Percentiles rank a stretch among this genome's conserved stretches.
These are phyloP conservation scores for Boletus reticuloceps DNA, from an alignment of 768 basidiomycete genomes.

Conservation along the genomic window DNA sequence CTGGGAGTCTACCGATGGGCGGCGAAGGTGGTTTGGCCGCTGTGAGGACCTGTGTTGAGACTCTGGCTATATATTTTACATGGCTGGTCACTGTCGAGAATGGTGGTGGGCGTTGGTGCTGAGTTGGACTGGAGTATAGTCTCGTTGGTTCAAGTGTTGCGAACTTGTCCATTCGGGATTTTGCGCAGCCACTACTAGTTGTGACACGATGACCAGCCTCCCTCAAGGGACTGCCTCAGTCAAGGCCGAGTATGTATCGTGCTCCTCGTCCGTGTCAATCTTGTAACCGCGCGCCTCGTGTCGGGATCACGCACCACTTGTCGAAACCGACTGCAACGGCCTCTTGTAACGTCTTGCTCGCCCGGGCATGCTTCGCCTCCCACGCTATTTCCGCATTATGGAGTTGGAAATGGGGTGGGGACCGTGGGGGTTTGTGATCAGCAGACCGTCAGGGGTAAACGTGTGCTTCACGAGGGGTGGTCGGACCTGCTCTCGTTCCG, in stretches of 20 bases:
- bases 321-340: too few relatives aligned
- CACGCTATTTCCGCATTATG: too few relatives aligned
- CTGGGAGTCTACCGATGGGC: slow-evolving; percentile 76
- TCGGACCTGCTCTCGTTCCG: too few relatives aligned
- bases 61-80: slow-evolving; percentile 9
- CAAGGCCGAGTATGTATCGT: slow-evolving; percentile 45
- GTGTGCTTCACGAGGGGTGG: too few relatives aligned
- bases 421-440: too few relatives aligned
- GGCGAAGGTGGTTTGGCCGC: slow-evolving; percentile 28
- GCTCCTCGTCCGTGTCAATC: neutral
- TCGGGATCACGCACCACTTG: too few relatives aligned
- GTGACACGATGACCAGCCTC: slow-evolving; percentile 9
- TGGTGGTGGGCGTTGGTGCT: slow-evolving; percentile 23
- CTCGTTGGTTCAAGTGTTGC: slow-evolving; percentile 76
- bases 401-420: too few relatives aligned
- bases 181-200: slow-evolving; percentile 13
- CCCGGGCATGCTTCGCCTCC: too few relatives aligned
- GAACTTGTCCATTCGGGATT: slow-evolving; percentile 73
- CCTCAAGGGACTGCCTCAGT: slow-evolving; percentile 50
- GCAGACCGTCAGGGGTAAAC: too few relatives aligned
- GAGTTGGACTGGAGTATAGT: slow-evolving; percentile 41
- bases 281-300: neutral
- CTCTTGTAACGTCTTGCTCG: too few relatives aligned
- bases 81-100: slow-evolving; percentile 10
- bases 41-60: slow-evolving; percentile 8